These are phyloP conservation scores for Pseudopediastrum boryanum DNA, from an alignment of 139 green algal species.

Conservation along the genomic window DNA sequence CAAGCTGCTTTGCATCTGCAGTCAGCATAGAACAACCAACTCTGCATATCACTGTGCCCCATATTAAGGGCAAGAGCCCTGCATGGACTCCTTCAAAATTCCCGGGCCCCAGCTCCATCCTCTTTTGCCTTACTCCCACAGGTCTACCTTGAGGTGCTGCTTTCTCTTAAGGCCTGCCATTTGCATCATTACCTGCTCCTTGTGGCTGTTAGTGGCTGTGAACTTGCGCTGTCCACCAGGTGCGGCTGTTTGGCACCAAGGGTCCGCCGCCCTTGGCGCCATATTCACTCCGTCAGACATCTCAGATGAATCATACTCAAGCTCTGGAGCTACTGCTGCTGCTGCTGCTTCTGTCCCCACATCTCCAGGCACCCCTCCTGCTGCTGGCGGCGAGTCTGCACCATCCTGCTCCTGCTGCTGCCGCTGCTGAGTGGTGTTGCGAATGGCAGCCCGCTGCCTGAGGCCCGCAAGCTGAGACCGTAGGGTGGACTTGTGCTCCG, in stretches of 20 bases:
- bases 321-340: background rate
- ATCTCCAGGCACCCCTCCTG: background rate
- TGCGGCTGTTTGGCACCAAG: background rate
- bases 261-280: background rate
- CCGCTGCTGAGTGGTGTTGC: conserved; percentile 16
- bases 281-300: conserved; percentile 40
- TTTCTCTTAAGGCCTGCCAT: conserved; percentile 17
- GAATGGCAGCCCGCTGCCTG: conserved; percentile 49
- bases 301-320: conserved; percentile 24
- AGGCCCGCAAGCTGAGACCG: conserved; percentile 51
- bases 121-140: no score
- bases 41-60: no score
- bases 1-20: no score
- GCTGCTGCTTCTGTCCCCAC: background rate
- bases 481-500: conserved; percentile 13
- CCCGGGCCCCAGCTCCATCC: no score
- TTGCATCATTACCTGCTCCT: conserved; percentile 31
- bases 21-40: no score
- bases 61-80: no score
- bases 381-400: background rate
- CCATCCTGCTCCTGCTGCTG: background rate
- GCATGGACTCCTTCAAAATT: no score
- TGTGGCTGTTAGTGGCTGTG: conserved; percentile 19
- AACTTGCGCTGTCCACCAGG: conserved; percentile 1
- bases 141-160: no score